phyloP scores from a whole-genome alignment of 2,329 filamentous ascomycete species.

The Lachnellula hyalina region DNA sequence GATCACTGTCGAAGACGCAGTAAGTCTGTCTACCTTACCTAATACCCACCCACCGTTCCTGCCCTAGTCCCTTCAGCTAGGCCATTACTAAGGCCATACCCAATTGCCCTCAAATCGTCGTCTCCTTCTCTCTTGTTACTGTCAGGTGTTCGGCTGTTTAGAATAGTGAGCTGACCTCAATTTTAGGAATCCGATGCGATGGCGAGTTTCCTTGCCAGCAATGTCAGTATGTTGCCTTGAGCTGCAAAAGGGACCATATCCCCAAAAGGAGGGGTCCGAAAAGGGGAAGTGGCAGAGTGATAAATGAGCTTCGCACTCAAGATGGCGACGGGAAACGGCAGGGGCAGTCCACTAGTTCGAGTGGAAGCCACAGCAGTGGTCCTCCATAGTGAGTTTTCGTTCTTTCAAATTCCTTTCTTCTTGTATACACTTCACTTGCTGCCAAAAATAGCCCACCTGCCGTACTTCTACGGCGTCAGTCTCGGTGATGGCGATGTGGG shows the following conservation, averaged over 20 bases:
- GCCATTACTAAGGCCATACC: neutral
- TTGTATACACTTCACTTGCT: neutral
- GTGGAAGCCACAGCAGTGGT: slow-evolving; percentile 17
- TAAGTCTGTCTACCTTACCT: slow-evolving; percentile 24
- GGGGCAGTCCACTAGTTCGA: slow-evolving; percentile 28
- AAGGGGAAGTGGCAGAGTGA: slow-evolving; percentile 55
- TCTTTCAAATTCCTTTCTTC: neutral
- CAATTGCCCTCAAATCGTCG: slow-evolving; percentile 5
- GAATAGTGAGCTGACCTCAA: slow-evolving; percentile 6
- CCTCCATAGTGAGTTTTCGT: slow-evolving; percentile 20
- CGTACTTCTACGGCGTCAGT: neutral
- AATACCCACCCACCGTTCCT: no score
- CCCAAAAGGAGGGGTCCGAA: slow-evolving; percentile 61
- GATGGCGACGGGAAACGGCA: slow-evolving; percentile 40
- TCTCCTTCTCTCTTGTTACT: slow-evolving; percentile 3
- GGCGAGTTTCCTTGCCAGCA: slow-evolving; percentile 52
- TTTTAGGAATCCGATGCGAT: slow-evolving; percentile 41
- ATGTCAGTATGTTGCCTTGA: slow-evolving; percentile 51
- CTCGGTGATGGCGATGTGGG: neutral
- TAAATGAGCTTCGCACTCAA: slow-evolving; percentile 53
- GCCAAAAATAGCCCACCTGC: no score
- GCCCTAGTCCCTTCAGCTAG: no score
- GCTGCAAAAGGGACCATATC: slow-evolving; percentile 60
- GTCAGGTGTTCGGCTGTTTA: neutral
- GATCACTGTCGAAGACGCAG: slow-evolving; percentile 41